phyloP scores from a whole-genome alignment of 805 yeast genomes.

The Ogataea philodendri region DNA sequence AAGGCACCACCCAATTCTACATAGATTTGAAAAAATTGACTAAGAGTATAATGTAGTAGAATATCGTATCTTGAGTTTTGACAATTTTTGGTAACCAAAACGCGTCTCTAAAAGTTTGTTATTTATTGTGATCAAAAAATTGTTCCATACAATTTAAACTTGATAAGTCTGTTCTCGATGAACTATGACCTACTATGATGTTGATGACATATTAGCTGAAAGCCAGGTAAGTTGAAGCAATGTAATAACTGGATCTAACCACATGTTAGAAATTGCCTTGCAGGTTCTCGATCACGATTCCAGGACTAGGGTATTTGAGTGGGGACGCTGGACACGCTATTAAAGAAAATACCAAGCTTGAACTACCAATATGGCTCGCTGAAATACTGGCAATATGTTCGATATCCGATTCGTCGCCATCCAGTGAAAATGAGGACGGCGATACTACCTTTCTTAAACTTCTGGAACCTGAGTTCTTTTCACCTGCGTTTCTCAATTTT shows the following conservation, averaged over 20 bases:
- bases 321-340: conserved; percentile 69
- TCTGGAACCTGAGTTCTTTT: conserved; percentile 68
- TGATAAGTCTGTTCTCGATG: not conserved
- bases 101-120: too few relatives aligned
- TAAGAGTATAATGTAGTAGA: too few relatives aligned
- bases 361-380: conserved; percentile 89
- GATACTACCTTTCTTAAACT: conserved; percentile 61
- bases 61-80: too few relatives aligned
- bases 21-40: too few relatives aligned
- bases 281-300: conserved; percentile 71
- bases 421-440: conserved; percentile 32
- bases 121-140: too few relatives aligned
- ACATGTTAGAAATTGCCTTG: conserved; percentile 61
- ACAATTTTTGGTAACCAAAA: too few relatives aligned
- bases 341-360: conserved; percentile 59
- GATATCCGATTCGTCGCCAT: conserved; percentile 27
- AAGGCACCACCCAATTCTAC: too few relatives aligned
- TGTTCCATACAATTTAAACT: too few relatives aligned
- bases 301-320: conserved; percentile 85
- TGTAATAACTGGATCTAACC: too few relatives aligned
- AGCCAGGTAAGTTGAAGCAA: conserved; percentile 45
- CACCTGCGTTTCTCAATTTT: conserved; percentile 69
- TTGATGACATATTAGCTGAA: conserved; percentile 74
- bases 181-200: conserved; percentile 55
- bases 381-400: conserved; percentile 61